Evolutionary conservation across 2,329 filamentous ascomycete genomes (phyloP).

Genomic region (Botryosphaeria dothidea): DNA sequence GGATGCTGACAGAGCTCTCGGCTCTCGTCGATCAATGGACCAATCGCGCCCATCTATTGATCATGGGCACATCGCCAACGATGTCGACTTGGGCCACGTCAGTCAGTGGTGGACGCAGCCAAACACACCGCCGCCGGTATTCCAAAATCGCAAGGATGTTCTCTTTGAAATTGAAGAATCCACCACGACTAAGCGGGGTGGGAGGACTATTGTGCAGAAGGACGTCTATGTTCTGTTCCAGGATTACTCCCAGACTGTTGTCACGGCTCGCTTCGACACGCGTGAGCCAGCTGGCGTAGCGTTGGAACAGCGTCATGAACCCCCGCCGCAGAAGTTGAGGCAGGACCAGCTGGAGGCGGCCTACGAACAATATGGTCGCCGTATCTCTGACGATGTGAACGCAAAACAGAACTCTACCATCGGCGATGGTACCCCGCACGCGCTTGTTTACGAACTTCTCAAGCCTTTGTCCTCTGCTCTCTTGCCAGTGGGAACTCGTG

Average conservation of each 20-base stretch:
- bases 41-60: constrained; percentile 72
- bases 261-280: constrained; percentile 77
- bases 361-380: constrained; percentile 77
- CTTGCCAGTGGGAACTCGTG: constrained; percentile 79
- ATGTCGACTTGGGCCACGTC: constrained; percentile 74
- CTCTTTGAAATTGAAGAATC: constrained; percentile 81
- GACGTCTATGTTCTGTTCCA: constrained; percentile 87
- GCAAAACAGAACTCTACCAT: constrained; percentile 77
- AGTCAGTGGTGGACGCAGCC: constrained; percentile 87
- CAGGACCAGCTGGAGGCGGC: constrained; percentile 92
- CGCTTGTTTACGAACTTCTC: constrained; percentile 77
- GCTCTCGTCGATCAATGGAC: constrained; percentile 69
- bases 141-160: constrained; percentile 82
- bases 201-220: constrained; percentile 72
- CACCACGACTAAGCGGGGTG: constrained; percentile 66
- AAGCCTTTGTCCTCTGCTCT: constrained; percentile 72
- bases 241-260: constrained; percentile 93
- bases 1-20: constrained; percentile 60
- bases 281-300: constrained; percentile 71
- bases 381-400: constrained; percentile 69
- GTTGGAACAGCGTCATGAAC: constrained; percentile 83
- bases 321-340: constrained; percentile 75
- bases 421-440: constrained; percentile 79
- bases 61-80: constrained; percentile 81
- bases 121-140: constrained; percentile 74